phyloP scores from a whole-genome alignment of 225 moss, liverwort and hornwort species.

The Climacium dendroides region DNA sequence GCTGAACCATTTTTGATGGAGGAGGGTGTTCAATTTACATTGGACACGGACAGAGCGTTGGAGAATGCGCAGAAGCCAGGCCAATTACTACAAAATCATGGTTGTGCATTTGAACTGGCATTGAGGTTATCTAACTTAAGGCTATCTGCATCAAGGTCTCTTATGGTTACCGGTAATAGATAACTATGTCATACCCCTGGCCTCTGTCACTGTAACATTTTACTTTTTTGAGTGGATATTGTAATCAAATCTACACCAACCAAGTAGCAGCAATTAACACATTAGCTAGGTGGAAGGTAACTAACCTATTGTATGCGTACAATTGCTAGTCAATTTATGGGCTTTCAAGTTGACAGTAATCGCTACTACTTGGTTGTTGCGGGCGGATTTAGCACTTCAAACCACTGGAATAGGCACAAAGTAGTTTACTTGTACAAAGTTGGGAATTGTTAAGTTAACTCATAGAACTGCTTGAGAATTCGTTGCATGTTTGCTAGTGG shows the following conservation, averaged over 20 bases:
- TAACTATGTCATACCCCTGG: background rate
- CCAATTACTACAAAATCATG: conserved; percentile 40
- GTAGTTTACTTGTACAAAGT: background rate
- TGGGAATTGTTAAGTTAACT: background rate
- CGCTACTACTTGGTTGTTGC: background rate
- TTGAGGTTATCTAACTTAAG: background rate
- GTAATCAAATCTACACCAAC: background rate
- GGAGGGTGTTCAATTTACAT: conserved; percentile 53
- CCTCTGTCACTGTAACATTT: background rate
- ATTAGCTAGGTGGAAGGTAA: background rate
- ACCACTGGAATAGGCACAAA: background rate
- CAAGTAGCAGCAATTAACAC: background rate
- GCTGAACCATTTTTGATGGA: conserved; percentile 57
- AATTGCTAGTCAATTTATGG: background rate
- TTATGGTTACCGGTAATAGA: background rate
- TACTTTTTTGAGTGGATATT: background rate
- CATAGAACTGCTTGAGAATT: background rate
- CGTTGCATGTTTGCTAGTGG: background rate
- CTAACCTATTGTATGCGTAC: background rate
- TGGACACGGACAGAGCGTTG: conserved; percentile 54
- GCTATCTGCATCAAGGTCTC: background rate
- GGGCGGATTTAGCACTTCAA: background rate
- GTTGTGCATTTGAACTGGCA: background rate
- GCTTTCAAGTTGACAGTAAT: too few relatives aligned
- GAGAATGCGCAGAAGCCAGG: conserved; percentile 71